Base-by-base conservation (phyloP, 2,329 filamentous ascomycete species). In the Microthyrium microscopicum region DNA sequence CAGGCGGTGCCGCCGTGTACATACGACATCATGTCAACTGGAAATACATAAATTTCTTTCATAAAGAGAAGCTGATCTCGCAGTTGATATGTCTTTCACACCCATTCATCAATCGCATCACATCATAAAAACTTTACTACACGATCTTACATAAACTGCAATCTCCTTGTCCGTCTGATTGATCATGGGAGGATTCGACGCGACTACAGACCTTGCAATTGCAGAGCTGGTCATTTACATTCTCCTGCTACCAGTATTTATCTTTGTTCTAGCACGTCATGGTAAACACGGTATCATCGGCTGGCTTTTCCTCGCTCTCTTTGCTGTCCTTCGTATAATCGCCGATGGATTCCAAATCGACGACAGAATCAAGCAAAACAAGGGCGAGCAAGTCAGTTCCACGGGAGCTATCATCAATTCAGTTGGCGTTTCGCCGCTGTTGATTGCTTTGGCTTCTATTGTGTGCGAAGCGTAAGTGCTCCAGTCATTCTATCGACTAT, bases 201-300 rank as follows among this genome's bases (percentile, higher is more conserved):
- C 11, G 9, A 31, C 19, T 7, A 31, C 29, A 20, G 15, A 21
- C 7, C 29, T 31, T 15, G 29, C 29, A 16, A 15, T 31, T 9
- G 29, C 29, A 31, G 29, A 31, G 16, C 29, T 31, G 6, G 29
- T 20, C 6, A 18, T 31, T 19, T 31, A 31, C 29, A 12, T 31
- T 19, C 8, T 31, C 29, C 15, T 31, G 6, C 15, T 31, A 8
- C 11, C 11, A 18, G 8, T 31, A 12, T 18, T 7, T 19, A 12
- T 31, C 29, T 25, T 9, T 12, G 12, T 25, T 25, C 29, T 31
- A 7, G 9, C 9, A 12, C 18, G 16, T 11, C 29, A 31, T 20
- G 29, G 29, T 9, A 20, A 15, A 31, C 29, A 9, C 15, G 29
- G 29, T 8, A 7, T 31, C 9, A 19, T 9, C 6, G 29, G 8